phyloP scores from a whole-genome alignment of 805 yeast genomes.

The Candida xyloterini region DNA sequence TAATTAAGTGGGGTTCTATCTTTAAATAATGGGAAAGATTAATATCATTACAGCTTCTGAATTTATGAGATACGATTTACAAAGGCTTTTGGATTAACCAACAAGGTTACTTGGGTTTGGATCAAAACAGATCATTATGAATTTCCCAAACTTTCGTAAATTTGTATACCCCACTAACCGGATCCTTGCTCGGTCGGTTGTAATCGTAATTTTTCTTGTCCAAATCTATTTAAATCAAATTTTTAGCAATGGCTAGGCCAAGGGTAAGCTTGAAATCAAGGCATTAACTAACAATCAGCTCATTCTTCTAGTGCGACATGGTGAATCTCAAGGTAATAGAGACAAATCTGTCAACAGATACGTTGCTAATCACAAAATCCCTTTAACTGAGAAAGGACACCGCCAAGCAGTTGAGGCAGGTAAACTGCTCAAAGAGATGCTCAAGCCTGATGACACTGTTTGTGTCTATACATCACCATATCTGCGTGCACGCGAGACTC shows the following conservation, averaged over 20 bases:
- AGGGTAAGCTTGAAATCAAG: slow-evolving; percentile 33
- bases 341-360: slow-evolving; percentile 78
- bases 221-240: background rate
- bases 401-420: slow-evolving; percentile 63
- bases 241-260: slow-evolving; percentile 37
- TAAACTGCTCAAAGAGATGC: slow-evolving; percentile 33
- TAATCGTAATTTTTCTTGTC: background rate
- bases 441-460: slow-evolving; percentile 50
- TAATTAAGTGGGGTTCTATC: background rate
- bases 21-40: too few species aligned
- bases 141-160: background rate
- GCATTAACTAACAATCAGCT: slow-evolving; percentile 33
- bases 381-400: slow-evolving; percentile 70
- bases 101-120: background rate
- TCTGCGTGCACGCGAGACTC: slow-evolving; percentile 77
- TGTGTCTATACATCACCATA: slow-evolving; percentile 87
- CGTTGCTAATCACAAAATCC: slow-evolving; percentile 77
- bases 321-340: slow-evolving; percentile 87
- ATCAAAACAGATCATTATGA: background rate
- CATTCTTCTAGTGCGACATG: slow-evolving; percentile 82
- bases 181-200: too few species aligned
- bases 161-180: background rate
- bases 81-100: too few species aligned
- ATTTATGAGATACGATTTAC: too few species aligned
- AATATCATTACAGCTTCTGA: too few species aligned